Percentiles rank a stretch among this genome's conserved stretches.
These are phyloP conservation scores for Metarhizium album DNA, from an alignment of 2,329 filamentous ascomycete species.

Conservation along the genomic window DNA sequence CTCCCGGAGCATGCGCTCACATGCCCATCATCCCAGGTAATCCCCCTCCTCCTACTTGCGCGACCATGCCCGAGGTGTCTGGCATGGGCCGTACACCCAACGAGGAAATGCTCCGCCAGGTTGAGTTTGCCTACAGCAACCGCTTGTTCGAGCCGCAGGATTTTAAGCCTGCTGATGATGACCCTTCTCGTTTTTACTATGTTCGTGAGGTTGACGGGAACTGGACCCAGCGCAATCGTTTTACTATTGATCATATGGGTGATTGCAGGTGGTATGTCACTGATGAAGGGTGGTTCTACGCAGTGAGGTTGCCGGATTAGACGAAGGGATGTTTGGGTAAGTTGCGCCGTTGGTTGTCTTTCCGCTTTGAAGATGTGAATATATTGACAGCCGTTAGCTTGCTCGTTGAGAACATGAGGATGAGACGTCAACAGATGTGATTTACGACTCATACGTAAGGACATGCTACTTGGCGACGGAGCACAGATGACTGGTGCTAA, in stretches of 20 bases:
- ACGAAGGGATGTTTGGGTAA: background rate
- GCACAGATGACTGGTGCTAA: background rate
- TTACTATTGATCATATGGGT: constrained; percentile 48
- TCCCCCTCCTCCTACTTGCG: constrained; percentile 4
- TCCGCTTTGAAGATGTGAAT: background rate
- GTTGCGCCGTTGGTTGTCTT: background rate
- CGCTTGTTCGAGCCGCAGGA: constrained; percentile 47
- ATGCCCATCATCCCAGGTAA: constrained; percentile 31
- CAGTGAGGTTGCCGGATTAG: constrained; percentile 38
- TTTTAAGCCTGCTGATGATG: constrained; percentile 51
- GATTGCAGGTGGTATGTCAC: constrained; percentile 49
- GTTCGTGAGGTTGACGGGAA: constrained; percentile 49
- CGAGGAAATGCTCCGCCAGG: constrained; percentile 36
- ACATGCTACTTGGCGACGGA: background rate
- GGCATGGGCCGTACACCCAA: constrained; percentile 39
- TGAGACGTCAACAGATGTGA: background rate
- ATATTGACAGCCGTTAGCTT: background rate
- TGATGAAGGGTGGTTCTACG: constrained; percentile 49
- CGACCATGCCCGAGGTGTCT: constrained; percentile 34
- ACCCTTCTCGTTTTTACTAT: constrained; percentile 50
- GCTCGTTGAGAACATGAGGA: background rate
- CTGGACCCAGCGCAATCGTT: constrained; percentile 48
- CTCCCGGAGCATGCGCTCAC: constrained; percentile 11
- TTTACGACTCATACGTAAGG: background rate
- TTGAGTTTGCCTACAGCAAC: constrained; percentile 38